phyloP scores from a whole-genome alignment of 306 rosid genomes.

The Vigna reflexopilosa region DNA sequence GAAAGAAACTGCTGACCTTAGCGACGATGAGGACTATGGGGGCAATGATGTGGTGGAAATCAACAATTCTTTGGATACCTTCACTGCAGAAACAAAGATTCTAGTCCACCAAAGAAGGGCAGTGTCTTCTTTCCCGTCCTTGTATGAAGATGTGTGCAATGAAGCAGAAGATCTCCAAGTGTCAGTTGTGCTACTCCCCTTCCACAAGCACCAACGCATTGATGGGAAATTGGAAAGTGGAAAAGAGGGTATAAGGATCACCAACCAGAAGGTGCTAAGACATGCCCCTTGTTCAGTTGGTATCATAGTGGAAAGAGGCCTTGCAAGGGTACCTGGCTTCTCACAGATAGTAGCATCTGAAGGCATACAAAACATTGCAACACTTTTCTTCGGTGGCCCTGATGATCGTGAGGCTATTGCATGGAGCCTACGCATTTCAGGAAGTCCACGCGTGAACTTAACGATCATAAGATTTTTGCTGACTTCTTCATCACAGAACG shows the following conservation, averaged over 20 bases:
- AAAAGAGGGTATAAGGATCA: conserved; percentile 75
- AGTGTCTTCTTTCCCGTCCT: conserved; percentile 58
- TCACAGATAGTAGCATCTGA: conserved; percentile 59
- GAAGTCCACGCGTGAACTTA: conserved; percentile 58
- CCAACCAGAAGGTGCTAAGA: conserved; percentile 88
- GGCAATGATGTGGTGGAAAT: conserved; percentile 84
- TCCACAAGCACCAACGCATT: conserved; percentile 87
- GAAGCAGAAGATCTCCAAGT: conserved; percentile 77
- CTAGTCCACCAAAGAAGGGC: conserved; percentile 61
- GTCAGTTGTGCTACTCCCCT: conserved; percentile 69
- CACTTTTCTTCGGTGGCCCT: conserved; percentile 80
- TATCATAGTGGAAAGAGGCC: conserved; percentile 67
- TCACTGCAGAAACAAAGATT: conserved; percentile 63
- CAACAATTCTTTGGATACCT: conserved; percentile 68
- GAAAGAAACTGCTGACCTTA: conserved; percentile 67
- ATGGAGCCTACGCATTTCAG: conserved; percentile 81
- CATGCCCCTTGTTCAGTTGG: conserved; percentile 90
- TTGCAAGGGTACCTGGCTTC: conserved; percentile 59
- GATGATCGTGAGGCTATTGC: conserved; percentile 91
- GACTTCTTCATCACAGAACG: conserved; percentile 25
- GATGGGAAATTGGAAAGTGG: conserved; percentile 92
- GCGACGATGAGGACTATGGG: conserved; percentile 88
- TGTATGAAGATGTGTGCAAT: conserved; percentile 85
- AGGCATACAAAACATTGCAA: conserved; percentile 64
- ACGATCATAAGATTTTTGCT: conserved; percentile 70